Evolutionary conservation across 2,329 filamentous ascomycete species (phyloP).

Genomic region (Coleophoma cylindrospora): DNA sequence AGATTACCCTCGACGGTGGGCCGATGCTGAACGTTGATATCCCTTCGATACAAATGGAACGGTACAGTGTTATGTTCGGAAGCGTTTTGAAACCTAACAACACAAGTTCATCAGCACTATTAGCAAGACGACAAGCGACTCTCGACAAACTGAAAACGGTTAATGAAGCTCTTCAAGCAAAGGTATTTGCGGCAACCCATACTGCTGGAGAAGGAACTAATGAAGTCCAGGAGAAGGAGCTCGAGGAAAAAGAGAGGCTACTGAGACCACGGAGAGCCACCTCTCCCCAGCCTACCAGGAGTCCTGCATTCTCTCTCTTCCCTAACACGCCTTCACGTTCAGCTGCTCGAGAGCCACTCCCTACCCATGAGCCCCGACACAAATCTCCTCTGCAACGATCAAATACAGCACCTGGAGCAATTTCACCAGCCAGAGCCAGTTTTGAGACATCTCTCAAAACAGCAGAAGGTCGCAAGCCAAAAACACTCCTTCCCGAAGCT

Average conservation of each 20-base stretch:
- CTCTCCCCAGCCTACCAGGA: slow-evolving; percentile 40
- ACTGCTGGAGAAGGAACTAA: slow-evolving; percentile 29
- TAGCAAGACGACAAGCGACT: slow-evolving; percentile 54
- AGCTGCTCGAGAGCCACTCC: slow-evolving; percentile 8
- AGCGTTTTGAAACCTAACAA: slow-evolving; percentile 52
- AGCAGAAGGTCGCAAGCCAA: slow-evolving; percentile 15
- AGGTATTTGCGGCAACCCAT: slow-evolving; percentile 17
- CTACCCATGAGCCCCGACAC: slow-evolving; percentile 1
- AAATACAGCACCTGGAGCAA: slow-evolving; percentile 47
- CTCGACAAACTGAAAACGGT: slow-evolving; percentile 52
- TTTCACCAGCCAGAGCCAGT: slow-evolving; percentile 38
- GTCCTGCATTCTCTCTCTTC: slow-evolving; percentile 39
- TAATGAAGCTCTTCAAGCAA: slow-evolving; percentile 37
- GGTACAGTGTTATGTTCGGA: slow-evolving; percentile 93
- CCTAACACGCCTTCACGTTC: slow-evolving; percentile 18
- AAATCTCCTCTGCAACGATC: slow-evolving; percentile 34
- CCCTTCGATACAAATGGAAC: slow-evolving; percentile 73
- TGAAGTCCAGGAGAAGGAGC: background rate
- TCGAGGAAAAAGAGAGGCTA: slow-evolving; percentile 13
- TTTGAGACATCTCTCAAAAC: slow-evolving; percentile 11
- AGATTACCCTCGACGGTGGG: slow-evolving; percentile 17
- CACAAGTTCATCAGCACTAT: slow-evolving; percentile 28
- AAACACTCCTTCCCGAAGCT: slow-evolving; percentile 6
- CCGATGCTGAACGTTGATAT: slow-evolving; percentile 70
- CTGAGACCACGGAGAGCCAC: slow-evolving; percentile 37